Conservation (phyloP, 768 basidiomycete genomes). For the Lactifluus hygrophoroides region DNA sequence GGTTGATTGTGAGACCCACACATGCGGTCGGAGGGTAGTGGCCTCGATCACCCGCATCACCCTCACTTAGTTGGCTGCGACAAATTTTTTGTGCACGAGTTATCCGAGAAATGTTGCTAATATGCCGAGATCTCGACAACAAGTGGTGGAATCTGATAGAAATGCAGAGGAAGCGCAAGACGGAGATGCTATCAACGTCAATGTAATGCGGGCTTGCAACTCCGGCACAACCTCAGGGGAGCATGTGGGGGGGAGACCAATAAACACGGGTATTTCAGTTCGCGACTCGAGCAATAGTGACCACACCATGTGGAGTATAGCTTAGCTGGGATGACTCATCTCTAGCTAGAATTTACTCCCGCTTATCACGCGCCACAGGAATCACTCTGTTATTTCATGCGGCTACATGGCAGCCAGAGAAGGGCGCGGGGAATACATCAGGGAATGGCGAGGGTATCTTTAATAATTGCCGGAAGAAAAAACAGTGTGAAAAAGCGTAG, state of each 20-base stretch:
- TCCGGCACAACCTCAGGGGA: neutral
- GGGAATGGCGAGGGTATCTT: slow-evolving; percentile 21
- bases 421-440: slow-evolving; percentile 15
- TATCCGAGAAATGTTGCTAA: neutral
- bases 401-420: slow-evolving; percentile 17
- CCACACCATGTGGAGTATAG: too few species aligned
- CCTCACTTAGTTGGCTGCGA: neutral
- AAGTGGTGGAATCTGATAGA: neutral
- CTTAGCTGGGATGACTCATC: too few species aligned
- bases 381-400: slow-evolving; percentile 19
- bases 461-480: slow-evolving; percentile 17
- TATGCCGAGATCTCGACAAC: neutral
- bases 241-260: neutral
- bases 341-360: too few species aligned
- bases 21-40: too few species aligned
- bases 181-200: neutral
- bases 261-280: too few species aligned
- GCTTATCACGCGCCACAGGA: slow-evolving; percentile 11
- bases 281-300: too few species aligned
- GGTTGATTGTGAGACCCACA: neutral
- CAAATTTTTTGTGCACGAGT: neutral
- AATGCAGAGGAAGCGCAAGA: neutral
- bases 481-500: neutral
- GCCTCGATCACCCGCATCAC: neutral
- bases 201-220: neutral